Conservation (phyloP, 2,329 filamentous ascomycete species). For the Calycina herbarum region DNA sequence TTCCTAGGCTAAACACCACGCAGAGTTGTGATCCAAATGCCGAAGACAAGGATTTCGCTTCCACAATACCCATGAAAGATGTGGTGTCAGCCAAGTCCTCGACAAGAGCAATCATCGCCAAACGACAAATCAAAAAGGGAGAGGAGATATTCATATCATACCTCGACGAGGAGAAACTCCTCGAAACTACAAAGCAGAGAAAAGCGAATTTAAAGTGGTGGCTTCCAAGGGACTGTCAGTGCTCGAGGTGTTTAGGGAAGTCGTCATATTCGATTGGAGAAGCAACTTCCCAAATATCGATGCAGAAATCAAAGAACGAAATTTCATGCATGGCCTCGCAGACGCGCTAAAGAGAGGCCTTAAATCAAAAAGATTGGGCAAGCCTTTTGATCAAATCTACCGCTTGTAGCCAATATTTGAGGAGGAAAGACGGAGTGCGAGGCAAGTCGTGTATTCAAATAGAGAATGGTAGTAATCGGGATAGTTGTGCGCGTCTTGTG, state of each 20-base stretch:
- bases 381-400: no score
- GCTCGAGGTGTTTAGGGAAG: neutral
- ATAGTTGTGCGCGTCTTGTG: no score
- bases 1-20: neutral
- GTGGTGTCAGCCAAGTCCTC: neutral
- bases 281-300: neutral
- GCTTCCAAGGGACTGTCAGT: neutral
- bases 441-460: no score
- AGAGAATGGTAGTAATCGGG: no score
- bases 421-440: no score
- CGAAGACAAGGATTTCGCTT: neutral
- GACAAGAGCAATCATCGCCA: neutral
- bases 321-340: neutral
- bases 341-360: no score
- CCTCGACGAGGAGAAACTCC: neutral
- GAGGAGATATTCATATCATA: neutral
- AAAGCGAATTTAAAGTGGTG: neutral
- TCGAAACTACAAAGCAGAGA: neutral
- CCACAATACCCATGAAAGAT: no score
- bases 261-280: neutral
- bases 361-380: no score
- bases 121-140: neutral
- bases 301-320: no score
- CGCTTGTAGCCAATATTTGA: no score
- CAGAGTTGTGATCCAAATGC: neutral